Evolutionary conservation across 352 stramenopile genomes (phyloP).

Genomic region (Phytophthora tubulina): DNA sequence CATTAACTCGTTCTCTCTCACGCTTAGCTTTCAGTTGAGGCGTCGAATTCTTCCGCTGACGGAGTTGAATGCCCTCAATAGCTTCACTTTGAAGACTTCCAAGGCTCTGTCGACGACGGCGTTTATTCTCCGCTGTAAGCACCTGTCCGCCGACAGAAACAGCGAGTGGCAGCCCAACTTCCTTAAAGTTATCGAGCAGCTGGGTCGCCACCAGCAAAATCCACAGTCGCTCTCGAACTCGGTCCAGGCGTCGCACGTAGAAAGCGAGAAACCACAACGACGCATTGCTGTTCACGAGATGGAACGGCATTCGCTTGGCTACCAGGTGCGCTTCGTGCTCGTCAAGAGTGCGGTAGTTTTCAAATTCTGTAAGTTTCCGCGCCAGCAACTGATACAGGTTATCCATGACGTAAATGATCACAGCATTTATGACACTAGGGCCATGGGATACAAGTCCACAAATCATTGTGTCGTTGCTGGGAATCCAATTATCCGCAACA

Average conservation of each 20-base stretch:
- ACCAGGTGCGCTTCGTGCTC: constrained; percentile 80
- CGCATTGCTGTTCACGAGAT: constrained; percentile 83
- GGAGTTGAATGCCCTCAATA: constrained; percentile 5
- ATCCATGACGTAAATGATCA: constrained; percentile 76
- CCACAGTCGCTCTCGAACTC: constrained; percentile 71
- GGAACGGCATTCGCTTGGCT: constrained; percentile 79
- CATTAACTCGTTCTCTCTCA: constrained; percentile 29
- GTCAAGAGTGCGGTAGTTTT: constrained; percentile 75
- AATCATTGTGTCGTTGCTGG: constrained; percentile 33
- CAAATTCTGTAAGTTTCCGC: constrained; percentile 70
- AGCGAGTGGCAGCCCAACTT: constrained; percentile 64
- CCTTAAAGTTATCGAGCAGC: constrained; percentile 76
- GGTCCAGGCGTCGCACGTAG: constrained; percentile 62
- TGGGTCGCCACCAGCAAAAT: constrained; percentile 76
- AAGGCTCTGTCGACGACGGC: constrained; percentile 40
- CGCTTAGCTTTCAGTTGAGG: constrained; percentile 16
- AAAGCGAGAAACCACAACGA: constrained; percentile 78
- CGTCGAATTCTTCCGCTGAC: constrained; percentile 17
- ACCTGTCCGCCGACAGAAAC: constrained; percentile 57
- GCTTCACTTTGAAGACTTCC: constrained; percentile 28
- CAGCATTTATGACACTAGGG: constrained; percentile 69
- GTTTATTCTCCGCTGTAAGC: constrained; percentile 54
- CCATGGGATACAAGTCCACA: constrained; percentile 63
- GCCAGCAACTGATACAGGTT: constrained; percentile 72
- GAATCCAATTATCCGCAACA: constrained; percentile 75